Percentiles rank a stretch among this genome's conserved stretches.
Evolutionary conservation across 768 basidiomycete genomes (phyloP).

Genomic region (Hortiboletus flavorubellus): DNA sequence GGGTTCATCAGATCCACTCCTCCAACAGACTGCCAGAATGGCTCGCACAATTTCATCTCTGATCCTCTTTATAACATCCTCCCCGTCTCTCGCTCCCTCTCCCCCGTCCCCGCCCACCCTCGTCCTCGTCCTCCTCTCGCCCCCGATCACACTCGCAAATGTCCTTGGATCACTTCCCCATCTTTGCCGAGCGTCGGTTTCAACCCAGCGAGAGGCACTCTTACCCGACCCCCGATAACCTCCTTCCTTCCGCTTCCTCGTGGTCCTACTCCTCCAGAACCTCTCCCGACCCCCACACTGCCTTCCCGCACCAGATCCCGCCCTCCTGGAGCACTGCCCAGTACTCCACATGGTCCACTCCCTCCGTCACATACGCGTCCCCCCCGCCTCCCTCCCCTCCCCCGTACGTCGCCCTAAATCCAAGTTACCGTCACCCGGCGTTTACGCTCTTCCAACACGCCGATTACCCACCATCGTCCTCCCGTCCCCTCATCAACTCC

Average conservation of each 20-base stretch:
- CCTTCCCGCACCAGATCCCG: conserved; percentile 13
- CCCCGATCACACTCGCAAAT: conserved; percentile 14
- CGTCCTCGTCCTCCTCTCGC: neutral
- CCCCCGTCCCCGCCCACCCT: conserved; percentile 6
- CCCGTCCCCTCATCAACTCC: conserved; percentile 17
- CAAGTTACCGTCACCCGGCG: conserved; percentile 24
- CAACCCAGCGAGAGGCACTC: conserved; percentile 26
- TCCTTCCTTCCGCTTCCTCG: conserved; percentile 19
- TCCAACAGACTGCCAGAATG: conserved; percentile 12
- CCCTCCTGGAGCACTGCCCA: conserved; percentile 21
- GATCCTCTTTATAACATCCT: conserved; percentile 32
- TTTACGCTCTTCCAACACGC: conserved; percentile 21
- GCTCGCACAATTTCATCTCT: conserved; percentile 19
- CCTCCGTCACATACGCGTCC: conserved; percentile 19
- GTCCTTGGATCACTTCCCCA: conserved; percentile 33
- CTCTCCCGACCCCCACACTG: conserved; percentile 13
- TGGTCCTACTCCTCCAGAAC: conserved; percentile 28
- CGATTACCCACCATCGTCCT: conserved; percentile 19
- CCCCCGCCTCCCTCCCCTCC: conserved; percentile 25
- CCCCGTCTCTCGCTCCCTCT: conserved; percentile 12
- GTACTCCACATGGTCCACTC: conserved; percentile 15
- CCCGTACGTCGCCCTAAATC: conserved; percentile 18
- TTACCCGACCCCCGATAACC: conserved; percentile 21
- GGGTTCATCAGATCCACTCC: conserved; percentile 20
- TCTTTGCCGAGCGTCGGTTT: conserved; percentile 33